Percentiles rank a stretch among this genome's conserved stretches.
phyloP scores from a whole-genome alignment of 495 filamentous ascomycete species.

The Penicillium herquei region DNA sequence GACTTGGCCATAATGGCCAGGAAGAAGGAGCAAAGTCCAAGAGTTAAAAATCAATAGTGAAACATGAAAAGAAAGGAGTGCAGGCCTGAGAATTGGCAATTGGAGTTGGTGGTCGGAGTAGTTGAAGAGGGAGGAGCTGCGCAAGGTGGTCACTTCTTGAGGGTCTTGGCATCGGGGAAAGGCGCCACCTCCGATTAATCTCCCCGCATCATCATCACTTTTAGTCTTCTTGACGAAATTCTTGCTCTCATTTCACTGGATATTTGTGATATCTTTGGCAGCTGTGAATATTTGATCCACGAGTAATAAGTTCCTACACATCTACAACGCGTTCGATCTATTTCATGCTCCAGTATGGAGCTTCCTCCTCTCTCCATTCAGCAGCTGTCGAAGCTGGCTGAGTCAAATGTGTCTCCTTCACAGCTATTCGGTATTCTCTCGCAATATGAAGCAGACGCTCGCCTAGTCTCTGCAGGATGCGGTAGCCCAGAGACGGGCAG shows the following conservation, averaged over 20 bases:
- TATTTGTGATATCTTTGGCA: too few species aligned
- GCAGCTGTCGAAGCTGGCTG: constrained; percentile 36
- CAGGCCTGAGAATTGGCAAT: constrained; percentile 38
- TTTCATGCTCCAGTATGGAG: constrained; percentile 26
- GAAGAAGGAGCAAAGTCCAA: constrained; percentile 34
- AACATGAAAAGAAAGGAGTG: constrained; percentile 31
- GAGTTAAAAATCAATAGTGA: constrained; percentile 19
- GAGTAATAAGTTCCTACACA: not conserved
- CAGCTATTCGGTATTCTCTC: constrained; percentile 45
- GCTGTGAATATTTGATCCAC: too few species aligned
- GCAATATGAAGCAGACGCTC: constrained; percentile 45
- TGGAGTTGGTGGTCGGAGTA: constrained; percentile 18
- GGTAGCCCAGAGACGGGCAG: constrained; percentile 4
- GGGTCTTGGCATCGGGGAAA: constrained; percentile 31
- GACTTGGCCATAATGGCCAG: constrained; percentile 54
- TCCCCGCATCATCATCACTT: constrained; percentile 31
- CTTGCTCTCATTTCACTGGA: not conserved
- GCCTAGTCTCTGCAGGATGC: constrained; percentile 26
- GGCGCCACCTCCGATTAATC: constrained; percentile 31
- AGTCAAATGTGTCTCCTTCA: constrained; percentile 33
- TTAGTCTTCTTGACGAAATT: not conserved
- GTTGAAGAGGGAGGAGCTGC: constrained; percentile 38
- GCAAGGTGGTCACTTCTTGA: constrained; percentile 50
- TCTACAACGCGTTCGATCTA: too few species aligned
- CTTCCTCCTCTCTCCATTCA: constrained; percentile 34